Evolutionary conservation across 441 rosid species (phyloP).

Genomic region (Francoa sonchifolia): DNA sequence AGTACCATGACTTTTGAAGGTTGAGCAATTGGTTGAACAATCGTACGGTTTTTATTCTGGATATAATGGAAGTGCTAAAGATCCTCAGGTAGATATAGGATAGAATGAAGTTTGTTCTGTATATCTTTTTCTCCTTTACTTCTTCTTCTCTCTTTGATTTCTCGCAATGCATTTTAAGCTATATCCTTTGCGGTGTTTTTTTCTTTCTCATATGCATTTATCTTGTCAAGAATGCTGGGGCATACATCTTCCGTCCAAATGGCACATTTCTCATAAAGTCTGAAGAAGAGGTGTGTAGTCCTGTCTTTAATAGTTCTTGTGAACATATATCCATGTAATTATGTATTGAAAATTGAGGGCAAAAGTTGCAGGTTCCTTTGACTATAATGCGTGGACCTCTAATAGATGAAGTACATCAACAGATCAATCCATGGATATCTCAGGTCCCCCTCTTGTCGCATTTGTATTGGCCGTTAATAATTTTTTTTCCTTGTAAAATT

Average conservation of each 20-base stretch:
- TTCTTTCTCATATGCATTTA: conserved; percentile 1
- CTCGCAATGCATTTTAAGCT: no score
- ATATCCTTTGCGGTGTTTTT: not conserved
- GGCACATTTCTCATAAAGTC: conserved; percentile 56
- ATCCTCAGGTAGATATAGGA: conserved; percentile 37
- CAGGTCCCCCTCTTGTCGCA: conserved; percentile 47
- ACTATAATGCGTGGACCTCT: conserved; percentile 64
- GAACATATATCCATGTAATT: conserved; percentile 12
- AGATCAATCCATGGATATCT: conserved; percentile 76
- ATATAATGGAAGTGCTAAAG: conserved; percentile 42
- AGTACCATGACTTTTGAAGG: conserved; percentile 30
- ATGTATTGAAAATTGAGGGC: conserved; percentile 8
- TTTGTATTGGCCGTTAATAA: no score
- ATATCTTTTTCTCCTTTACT: no score
- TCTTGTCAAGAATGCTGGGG: conserved; percentile 63
- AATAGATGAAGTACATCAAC: conserved; percentile 83
- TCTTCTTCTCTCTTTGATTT: no score
- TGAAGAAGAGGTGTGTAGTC: conserved; percentile 58
- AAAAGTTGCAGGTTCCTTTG: conserved; percentile 55
- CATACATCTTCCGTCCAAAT: conserved; percentile 96
- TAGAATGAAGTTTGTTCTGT: no score
- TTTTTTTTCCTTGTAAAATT: no score
- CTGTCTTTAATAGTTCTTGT: no score
- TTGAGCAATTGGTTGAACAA: conserved; percentile 47
- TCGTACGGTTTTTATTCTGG: conserved; percentile 52